These are phyloP conservation scores for Chiua virens DNA, from an alignment of 768 basidiomycete genomes.

Conservation along the genomic window DNA sequence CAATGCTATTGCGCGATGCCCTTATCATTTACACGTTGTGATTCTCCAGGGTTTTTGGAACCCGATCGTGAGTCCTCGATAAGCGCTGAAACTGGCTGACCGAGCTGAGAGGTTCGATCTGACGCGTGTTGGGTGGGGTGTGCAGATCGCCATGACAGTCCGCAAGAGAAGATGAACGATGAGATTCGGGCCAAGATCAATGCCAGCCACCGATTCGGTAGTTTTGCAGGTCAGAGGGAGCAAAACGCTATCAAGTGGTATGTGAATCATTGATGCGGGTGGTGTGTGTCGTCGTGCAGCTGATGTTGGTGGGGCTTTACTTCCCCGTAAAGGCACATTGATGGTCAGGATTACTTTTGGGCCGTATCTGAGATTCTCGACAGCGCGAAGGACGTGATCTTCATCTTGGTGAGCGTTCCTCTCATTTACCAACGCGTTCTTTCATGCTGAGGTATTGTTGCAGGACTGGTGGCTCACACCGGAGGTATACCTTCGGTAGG, in stretches of 20 bases:
- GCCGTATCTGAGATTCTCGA: constrained; percentile 90
- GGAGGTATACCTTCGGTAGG: constrained; percentile 81
- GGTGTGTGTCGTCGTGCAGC: background rate
- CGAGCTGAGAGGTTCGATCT: background rate
- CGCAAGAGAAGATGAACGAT: constrained; percentile 71
- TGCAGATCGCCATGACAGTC: constrained; percentile 69
- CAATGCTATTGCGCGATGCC: background rate
- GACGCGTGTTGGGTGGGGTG: background rate
- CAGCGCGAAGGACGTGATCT: constrained; percentile 77
- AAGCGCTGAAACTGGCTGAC: background rate
- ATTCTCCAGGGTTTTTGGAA: constrained; percentile 31
- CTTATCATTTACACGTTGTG: constrained; percentile 2
- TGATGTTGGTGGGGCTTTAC: background rate
- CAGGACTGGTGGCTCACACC: constrained; percentile 95
- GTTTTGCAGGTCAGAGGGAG: constrained; percentile 73
- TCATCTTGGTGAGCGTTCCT: constrained; percentile 63
- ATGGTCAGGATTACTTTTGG: constrained; percentile 97
- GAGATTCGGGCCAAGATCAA: constrained; percentile 73
- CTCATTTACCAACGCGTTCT: background rate
- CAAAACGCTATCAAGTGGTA: constrained; percentile 84
- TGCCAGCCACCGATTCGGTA: constrained; percentile 76
- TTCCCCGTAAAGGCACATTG: constrained; percentile 62
- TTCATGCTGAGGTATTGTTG: background rate
- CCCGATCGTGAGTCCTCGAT: constrained; percentile 31
- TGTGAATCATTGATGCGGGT: constrained; percentile 8